Evolutionary conservation across 176 grass and related monocot genomes (phyloP), one percentile per base, ranked within the genome.

Genomic region (Oropetium thomaeum): DNA sequence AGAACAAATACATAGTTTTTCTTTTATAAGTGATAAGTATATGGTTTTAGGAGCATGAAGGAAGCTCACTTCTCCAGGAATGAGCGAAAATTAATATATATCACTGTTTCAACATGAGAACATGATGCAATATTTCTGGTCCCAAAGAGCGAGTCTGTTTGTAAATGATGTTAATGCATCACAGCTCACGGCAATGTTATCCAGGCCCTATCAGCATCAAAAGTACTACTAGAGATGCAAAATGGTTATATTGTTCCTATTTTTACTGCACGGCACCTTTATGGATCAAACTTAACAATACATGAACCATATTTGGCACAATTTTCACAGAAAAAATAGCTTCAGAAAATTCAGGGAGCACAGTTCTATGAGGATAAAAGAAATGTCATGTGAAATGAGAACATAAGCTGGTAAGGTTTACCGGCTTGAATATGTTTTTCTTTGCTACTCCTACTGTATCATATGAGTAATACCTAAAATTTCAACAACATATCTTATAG

Each of bases 381-480:
- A 52, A 22, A 7, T 1, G 47, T 53, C 17, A 53, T 10, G 6
- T n/a, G 48, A 52, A 52, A n/a, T 22, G 6, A 52, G 48, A 20
- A 52, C 20, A 52, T 22, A 52, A 52, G 9, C 19, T 7, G n/a
- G 20, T 52, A 22, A 86, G 28, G 70, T 33, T 69, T 14, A 43
- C 8, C 23, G 13, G 4, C 11, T 80, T 67, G 41, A 32, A 85
- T 17, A 33, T 34, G 20, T 4, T 1, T 3, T 80, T 28, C 66
- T 60, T 67, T 73, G 27, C 13, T 31, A 38, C 51, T 66, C 29
- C 8, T 47, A 49, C 51, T 49, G 19, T 37, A 45, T n/a, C 45
- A 58, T 85, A 20, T 32, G 4, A 54, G 44, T 26, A 48, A 66
- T 66, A 39, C 40, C 28, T 78, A 69, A 71, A 44, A 45, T 65